phyloP scores from a whole-genome alignment of 331 rosid genomes.

The Erythrophleum ivorense region DNA sequence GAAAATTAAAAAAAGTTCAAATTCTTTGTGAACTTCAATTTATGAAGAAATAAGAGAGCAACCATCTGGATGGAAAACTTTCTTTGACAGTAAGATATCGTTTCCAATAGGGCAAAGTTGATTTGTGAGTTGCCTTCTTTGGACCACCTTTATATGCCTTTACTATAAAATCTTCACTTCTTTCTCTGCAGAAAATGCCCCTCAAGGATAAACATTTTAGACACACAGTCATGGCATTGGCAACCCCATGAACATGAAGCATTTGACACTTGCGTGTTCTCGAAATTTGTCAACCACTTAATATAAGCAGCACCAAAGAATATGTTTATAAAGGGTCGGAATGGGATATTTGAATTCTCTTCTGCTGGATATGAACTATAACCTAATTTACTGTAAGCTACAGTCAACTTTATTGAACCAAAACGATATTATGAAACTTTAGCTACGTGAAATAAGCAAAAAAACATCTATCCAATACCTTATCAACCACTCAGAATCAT shows the following conservation, averaged over 20 bases:
- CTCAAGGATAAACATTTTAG: conserved; percentile 32
- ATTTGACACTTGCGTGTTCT: conserved; percentile 60
- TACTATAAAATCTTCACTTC: conserved; percentile 82
- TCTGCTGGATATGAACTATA: conserved; percentile 52
- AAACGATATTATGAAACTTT: conserved; percentile 30
- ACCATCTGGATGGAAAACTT: conserved; percentile 72
- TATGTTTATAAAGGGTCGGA: conserved; percentile 67
- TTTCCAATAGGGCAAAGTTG: conserved; percentile 80
- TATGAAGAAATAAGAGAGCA: conserved; percentile 31
- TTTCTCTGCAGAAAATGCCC: conserved; percentile 59
- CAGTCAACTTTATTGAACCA: conserved; percentile 42
- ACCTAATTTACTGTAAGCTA: conserved; percentile 67
- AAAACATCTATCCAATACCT: conserved; percentile 52
- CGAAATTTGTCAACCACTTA: conserved; percentile 68
- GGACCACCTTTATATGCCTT: conserved; percentile 90
- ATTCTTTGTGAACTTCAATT: conserved; percentile 15
- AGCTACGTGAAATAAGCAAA: conserved; percentile 26
- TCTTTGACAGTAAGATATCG: conserved; percentile 72
- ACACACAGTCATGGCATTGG: conserved; percentile 20
- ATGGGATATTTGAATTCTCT: conserved; percentile 49
- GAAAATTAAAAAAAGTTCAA: not conserved
- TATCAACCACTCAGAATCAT: conserved; percentile 61
- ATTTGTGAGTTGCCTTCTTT: conserved; percentile 78
- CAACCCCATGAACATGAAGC: conserved; percentile 30
- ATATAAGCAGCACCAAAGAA: conserved; percentile 88